Evolutionary conservation across 2,329 filamentous ascomycete species (phyloP).

Genomic region (Harringtonia lauricola): DNA sequence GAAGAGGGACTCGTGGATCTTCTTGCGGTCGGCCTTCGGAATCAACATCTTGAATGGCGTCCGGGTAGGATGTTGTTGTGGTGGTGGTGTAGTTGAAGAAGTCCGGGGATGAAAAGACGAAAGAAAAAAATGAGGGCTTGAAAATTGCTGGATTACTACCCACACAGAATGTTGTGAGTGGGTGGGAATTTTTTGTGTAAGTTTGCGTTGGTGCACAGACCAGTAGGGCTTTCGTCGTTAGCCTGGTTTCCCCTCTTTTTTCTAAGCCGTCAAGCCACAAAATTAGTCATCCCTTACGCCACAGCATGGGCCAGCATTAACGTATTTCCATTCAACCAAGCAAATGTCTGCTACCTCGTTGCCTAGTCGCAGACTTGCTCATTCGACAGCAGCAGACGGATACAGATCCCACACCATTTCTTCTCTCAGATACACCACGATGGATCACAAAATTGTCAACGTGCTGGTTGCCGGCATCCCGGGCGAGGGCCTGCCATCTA

Average conservation of each 20-base stretch:
- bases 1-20: slow-evolving; percentile 98
- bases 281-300: no score
- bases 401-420: background rate
- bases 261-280: background rate
- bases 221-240: slow-evolving; percentile 11
- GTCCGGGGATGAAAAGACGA: slow-evolving; percentile 5
- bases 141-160: slow-evolving; percentile 6
- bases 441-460: slow-evolving; percentile 40
- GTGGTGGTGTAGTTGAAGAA: slow-evolving; percentile 19
- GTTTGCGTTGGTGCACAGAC: slow-evolving; percentile 10
- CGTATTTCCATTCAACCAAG: no score
- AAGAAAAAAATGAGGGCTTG: slow-evolving; percentile 3
- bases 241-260: background rate
- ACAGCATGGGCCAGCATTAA: no score
- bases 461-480: slow-evolving; percentile 76
- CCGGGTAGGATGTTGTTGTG: slow-evolving; percentile 12
- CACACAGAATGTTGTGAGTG: background rate
- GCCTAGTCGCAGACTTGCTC: background rate
- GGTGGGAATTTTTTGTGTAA: slow-evolving; percentile 9
- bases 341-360: no score
- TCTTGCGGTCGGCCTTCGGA: slow-evolving; percentile 99
- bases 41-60: slow-evolving; percentile 71
- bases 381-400: background rate
- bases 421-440: background rate
- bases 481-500: slow-evolving; percentile 73